Conservation (phyloP, 768 basidiomycete genomes). For the Panaeolus cyanescens region DNA sequence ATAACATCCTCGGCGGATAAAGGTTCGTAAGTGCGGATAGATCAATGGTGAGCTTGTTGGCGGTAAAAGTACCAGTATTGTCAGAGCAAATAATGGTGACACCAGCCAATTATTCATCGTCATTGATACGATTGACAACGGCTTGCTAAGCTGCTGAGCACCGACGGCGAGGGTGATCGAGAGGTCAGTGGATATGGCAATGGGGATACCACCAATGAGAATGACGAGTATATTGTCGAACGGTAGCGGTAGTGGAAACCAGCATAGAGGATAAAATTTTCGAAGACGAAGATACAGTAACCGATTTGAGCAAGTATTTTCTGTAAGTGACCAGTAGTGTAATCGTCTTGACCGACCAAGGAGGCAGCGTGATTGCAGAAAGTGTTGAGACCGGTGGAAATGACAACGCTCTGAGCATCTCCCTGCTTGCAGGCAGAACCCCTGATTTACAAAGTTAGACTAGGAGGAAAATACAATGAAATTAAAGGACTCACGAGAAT, state of each 20-base stretch:
- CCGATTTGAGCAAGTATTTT: slow-evolving; percentile 98
- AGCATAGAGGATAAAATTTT: slow-evolving; percentile 92
- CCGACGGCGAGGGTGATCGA: slow-evolving; percentile 99
- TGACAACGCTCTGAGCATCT: slow-evolving; percentile 98
- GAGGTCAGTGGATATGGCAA: slow-evolving; percentile 98
- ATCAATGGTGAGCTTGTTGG: slow-evolving; percentile 99
- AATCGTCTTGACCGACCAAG: slow-evolving; percentile 96
- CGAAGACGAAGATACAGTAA: slow-evolving; percentile 92
- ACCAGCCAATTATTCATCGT: slow-evolving; percentile 97
- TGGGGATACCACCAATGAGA: slow-evolving; percentile 99
- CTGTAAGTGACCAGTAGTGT: slow-evolving; percentile 97
- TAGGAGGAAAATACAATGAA: slow-evolving; percentile 8
- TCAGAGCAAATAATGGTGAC: slow-evolving; percentile 99
- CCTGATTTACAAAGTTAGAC: slow-evolving; percentile 36
- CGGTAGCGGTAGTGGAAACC: slow-evolving; percentile 91
- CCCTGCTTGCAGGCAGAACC: slow-evolving; percentile 99
- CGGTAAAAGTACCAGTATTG: slow-evolving; percentile 97
- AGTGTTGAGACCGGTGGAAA: slow-evolving; percentile 96
- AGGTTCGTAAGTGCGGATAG: slow-evolving; percentile 87
- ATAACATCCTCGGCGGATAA: slow-evolving; percentile 91
- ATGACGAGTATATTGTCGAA: slow-evolving; percentile 96
- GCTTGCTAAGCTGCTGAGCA: slow-evolving; percentile 98
- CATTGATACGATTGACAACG: slow-evolving; percentile 99
- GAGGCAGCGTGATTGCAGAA: slow-evolving; percentile 99
- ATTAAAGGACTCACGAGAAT: slow-evolving; percentile 79